Evolutionary conservation across 2,329 filamentous ascomycete species (phyloP).

Genomic region (Beauveria asiatica): DNA sequence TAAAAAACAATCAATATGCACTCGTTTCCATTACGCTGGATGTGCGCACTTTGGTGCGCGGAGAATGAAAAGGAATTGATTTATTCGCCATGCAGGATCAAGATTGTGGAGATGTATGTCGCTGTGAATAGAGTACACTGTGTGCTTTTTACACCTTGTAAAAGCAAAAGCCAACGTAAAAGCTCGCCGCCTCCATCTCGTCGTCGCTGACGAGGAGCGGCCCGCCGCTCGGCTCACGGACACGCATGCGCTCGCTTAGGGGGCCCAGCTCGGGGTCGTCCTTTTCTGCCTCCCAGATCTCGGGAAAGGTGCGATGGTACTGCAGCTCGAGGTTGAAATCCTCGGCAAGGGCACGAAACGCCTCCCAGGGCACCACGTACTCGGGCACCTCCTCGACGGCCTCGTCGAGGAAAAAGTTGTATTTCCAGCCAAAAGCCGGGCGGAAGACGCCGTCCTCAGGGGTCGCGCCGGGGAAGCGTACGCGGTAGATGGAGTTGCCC

Average conservation of each 20-base stretch:
- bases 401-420: conserved; percentile 92
- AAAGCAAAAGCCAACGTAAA: conserved; percentile 94
- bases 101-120: not conserved
- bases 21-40: conserved; percentile 2
- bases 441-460: conserved; percentile 85
- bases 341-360: conserved; percentile 88
- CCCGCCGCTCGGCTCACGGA: conserved; percentile 61
- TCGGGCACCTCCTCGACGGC: conserved; percentile 94
- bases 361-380: conserved; percentile 97
- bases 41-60: too few species aligned
- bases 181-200: conserved; percentile 86
- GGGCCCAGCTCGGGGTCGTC: conserved; percentile 73
- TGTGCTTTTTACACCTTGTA: conserved; percentile 66
- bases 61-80: not conserved
- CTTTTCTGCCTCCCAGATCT: conserved; percentile 89
- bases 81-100: not conserved
- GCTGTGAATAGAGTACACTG: not conserved
- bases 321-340: conserved; percentile 95
- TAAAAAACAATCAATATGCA: not conserved
- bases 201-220: conserved; percentile 66
- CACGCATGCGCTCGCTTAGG: conserved; percentile 92
- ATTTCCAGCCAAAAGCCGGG: conserved; percentile 95
- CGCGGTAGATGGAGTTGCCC: conserved; percentile 89
- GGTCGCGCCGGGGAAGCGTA: conserved; percentile 76
- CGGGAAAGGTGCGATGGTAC: conserved; percentile 83